These are phyloP conservation scores for Aspergillus hiratsukae DNA, from an alignment of 2,329 filamentous ascomycete genomes.

Conservation along the genomic window DNA sequence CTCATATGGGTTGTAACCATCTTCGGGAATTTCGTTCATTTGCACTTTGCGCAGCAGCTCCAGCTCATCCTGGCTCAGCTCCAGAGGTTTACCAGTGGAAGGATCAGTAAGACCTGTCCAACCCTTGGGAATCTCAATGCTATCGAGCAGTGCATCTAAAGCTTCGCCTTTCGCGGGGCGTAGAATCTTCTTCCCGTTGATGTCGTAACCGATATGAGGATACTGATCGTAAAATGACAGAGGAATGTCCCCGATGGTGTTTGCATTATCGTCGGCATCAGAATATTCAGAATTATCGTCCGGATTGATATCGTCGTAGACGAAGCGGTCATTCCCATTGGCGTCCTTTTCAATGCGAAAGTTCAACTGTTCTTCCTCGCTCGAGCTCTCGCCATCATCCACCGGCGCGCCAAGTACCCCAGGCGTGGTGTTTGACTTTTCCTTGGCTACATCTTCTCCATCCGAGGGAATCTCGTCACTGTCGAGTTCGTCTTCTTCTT, in stretches of 20 bases:
- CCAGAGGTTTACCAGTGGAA: conserved; percentile 84
- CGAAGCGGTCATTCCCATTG: conserved; percentile 83
- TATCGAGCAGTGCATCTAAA: conserved; percentile 87
- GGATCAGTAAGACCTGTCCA: conserved; percentile 97
- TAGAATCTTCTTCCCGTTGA: conserved; percentile 98
- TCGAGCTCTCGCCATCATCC: conserved; percentile 12
- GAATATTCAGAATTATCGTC: conserved; percentile 95
- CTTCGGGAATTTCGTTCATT: conserved; percentile 79
- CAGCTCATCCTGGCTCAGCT: conserved; percentile 81
- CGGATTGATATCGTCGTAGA: conserved; percentile 90
- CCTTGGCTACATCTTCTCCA: conserved; percentile 38
- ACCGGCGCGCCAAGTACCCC: conserved; percentile 9
- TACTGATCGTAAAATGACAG: conserved; percentile 95
- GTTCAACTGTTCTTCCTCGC: conserved; percentile 45
- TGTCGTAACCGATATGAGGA: conserved; percentile 97
- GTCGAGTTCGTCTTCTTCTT: conserved; percentile 47
- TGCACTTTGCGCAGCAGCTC: conserved; percentile 85
- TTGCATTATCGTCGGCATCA: conserved; percentile 70
- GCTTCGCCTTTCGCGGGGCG: conserved; percentile 91
- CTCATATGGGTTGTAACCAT: conserved; percentile 91
- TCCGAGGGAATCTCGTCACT: conserved; percentile 49
- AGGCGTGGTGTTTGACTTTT: conserved; percentile 27
- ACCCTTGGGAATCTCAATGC: conserved; percentile 92
- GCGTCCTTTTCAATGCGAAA: conserved; percentile 70
- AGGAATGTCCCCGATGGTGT: conserved; percentile 94